phyloP scores from a whole-genome alignment of 1,284 basidiomycete genomes.

The Phaffia rhodozyma region DNA sequence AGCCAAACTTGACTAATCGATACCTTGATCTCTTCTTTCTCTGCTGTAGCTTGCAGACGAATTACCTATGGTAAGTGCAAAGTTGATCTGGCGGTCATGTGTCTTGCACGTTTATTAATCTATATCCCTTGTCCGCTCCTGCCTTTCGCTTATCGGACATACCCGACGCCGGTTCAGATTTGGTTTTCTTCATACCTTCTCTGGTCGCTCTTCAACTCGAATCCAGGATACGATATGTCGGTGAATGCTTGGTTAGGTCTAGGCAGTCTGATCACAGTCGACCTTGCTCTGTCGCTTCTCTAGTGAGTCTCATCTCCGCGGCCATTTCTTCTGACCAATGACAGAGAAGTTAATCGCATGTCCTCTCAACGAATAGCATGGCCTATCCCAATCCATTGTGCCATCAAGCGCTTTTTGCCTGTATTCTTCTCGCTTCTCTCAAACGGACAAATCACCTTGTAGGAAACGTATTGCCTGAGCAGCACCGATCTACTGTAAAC shows the following conservation, averaged over 20 bases:
- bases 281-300: background rate
- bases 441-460: slow-evolving; percentile 5
- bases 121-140: background rate
- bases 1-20: background rate
- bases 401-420: slow-evolving; percentile 7
- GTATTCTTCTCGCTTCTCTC: slow-evolving; percentile 2
- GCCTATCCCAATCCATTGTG: slow-evolving; percentile 4
- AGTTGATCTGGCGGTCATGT: too few species aligned
- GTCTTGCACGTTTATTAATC: background rate
- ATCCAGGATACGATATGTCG: background rate
- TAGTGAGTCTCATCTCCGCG: background rate
- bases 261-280: background rate
- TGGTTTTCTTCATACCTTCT: slow-evolving; percentile 10
- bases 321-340: background rate
- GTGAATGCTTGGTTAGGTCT: background rate
- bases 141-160: background rate
- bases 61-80: too few species aligned
- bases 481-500: background rate
- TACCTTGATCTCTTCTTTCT: background rate
- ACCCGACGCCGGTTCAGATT: background rate
- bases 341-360: background rate
- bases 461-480: background rate
- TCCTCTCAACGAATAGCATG: background rate
- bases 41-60: slow-evolving; percentile 7
- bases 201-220: slow-evolving; percentile 6